Evolutionary conservation across 768 basidiomycete species (phyloP).

Genomic region (Royoungia palumana): DNA sequence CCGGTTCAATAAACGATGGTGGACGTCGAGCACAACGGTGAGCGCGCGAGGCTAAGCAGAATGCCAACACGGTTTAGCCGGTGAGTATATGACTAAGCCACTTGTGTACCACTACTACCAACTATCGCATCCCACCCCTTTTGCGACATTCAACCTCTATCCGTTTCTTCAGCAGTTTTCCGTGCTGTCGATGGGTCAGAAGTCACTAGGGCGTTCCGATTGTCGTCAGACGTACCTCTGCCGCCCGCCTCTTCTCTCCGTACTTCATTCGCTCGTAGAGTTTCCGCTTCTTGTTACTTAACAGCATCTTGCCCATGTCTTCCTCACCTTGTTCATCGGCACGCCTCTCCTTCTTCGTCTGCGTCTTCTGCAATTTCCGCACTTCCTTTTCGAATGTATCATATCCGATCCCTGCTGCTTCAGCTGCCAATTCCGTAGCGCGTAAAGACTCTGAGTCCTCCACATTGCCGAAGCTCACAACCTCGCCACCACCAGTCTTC

Average conservation of each 20-base stretch:
- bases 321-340: slow-evolving; percentile 47
- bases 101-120: not conserved
- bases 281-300: slow-evolving; percentile 93
- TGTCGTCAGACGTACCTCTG: slow-evolving; percentile 59
- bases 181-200: slow-evolving; percentile 44
- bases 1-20: not conserved
- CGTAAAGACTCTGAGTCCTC: slow-evolving; percentile 69
- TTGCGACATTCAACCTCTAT: slow-evolving; percentile 48
- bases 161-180: slow-evolving; percentile 57
- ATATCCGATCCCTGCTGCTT: slow-evolving; percentile 80
- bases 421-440: slow-evolving; percentile 89
- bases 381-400: slow-evolving; percentile 76
- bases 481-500: slow-evolving; percentile 28
- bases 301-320: slow-evolving; percentile 97
- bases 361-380: slow-evolving; percentile 52
- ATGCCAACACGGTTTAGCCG: too few species aligned
- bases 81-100: slow-evolving; percentile 5
- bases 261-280: slow-evolving; percentile 93
- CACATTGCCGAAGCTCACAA: slow-evolving; percentile 30
- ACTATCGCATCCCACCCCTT: too few species aligned
- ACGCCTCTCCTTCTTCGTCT: slow-evolving; percentile 29
- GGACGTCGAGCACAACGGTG: slow-evolving; percentile 4
- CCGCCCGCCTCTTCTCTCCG: slow-evolving; percentile 68
- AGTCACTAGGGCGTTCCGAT: not conserved
- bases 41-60: slow-evolving; percentile 6